A percentile compares a stretch with the other conserved stretches of the same genome.
These are phyloP conservation scores for Rhodomyrtus tomentosa DNA, from an alignment of 345 rosid species.

Conservation along the genomic window DNA sequence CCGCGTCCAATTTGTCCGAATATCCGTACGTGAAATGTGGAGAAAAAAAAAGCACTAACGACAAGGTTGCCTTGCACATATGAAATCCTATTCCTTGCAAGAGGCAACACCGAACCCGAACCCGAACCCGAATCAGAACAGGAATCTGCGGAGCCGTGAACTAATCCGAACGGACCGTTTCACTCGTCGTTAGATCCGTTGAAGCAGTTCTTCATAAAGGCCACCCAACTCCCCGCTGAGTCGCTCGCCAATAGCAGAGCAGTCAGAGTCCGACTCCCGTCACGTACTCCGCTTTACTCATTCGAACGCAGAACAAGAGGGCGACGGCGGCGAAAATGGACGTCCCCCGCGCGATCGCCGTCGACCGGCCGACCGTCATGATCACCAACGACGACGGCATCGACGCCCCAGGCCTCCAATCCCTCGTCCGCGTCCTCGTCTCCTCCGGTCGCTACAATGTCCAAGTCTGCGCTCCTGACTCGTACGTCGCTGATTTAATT, in stretches of 20 bases:
- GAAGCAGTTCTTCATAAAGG: background rate
- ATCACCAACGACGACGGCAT: slow-evolving; percentile 95
- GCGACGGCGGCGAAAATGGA: background rate
- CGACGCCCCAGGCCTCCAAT: slow-evolving; percentile 73
- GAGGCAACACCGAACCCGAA: background rate
- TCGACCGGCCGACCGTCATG: slow-evolving; percentile 23
- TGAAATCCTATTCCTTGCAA: background rate
- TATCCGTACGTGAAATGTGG: background rate
- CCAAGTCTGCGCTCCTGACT: slow-evolving; percentile 84
- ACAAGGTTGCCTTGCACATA: background rate
- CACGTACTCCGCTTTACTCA: background rate
- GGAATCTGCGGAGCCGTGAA: too few relatives aligned
- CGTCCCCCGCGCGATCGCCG: background rate
- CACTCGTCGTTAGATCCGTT: background rate
- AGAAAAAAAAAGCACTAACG: background rate
- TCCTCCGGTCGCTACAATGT: slow-evolving; percentile 50
- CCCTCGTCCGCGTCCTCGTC: slow-evolving; percentile 63
- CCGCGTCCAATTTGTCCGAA: background rate
- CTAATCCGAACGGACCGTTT: background rate
- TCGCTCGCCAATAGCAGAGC: background rate
- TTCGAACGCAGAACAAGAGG: background rate
- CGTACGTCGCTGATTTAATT: slow-evolving; percentile 24
- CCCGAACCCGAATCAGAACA: too few relatives aligned
- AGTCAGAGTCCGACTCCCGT: background rate
- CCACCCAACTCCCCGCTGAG: background rate